A percentile compares a stretch with the other conserved stretches of the same genome.
phyloP scores from a whole-genome alignment of 2,329 filamentous ascomycete genomes.

The Calonectria hongkongensis region DNA sequence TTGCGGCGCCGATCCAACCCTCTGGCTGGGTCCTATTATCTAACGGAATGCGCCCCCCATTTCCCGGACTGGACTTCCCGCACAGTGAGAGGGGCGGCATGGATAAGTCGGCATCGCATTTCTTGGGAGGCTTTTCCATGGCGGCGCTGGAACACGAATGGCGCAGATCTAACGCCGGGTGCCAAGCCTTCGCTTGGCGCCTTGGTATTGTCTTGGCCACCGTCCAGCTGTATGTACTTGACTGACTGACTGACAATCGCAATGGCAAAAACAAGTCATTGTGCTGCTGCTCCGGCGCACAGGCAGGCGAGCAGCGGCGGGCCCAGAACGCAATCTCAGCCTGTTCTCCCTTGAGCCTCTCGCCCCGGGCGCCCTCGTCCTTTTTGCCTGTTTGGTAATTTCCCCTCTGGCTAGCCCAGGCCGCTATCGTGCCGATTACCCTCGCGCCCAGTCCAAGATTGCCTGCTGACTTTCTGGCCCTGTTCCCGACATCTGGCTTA shows the following conservation, averaged over 20 bases:
- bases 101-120: conserved; percentile 55
- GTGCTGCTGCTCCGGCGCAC: conserved; percentile 6
- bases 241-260: conserved; percentile 5
- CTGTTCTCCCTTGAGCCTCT: conserved; percentile 15
- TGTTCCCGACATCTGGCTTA: conserved; percentile 52
- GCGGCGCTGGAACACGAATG: conserved; percentile 36
- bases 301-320: not conserved
- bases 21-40: conserved; percentile 51
- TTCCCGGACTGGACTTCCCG: conserved; percentile 42
- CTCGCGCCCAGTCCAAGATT: conserved; percentile 36
- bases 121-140: conserved; percentile 36
- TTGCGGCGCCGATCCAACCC: conserved; percentile 43
- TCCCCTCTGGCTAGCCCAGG: conserved; percentile 29
- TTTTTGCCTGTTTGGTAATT: conserved; percentile 29
- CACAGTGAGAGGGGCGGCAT: conserved; percentile 43
- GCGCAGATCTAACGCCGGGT: conserved; percentile 40
- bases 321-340: conserved; percentile 4
- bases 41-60: conserved; percentile 55
- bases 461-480: conserved; percentile 44
- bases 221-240: conserved; percentile 1
- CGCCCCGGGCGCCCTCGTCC: conserved; percentile 17
- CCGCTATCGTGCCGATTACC: conserved; percentile 38
- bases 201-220: conserved; percentile 29
- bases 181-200: conserved; percentile 39
- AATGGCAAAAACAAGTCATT: not conserved